These are phyloP conservation scores for Calonectria pseudoturangicola DNA, from an alignment of 2,329 filamentous ascomycete genomes.

Conservation along the genomic window DNA sequence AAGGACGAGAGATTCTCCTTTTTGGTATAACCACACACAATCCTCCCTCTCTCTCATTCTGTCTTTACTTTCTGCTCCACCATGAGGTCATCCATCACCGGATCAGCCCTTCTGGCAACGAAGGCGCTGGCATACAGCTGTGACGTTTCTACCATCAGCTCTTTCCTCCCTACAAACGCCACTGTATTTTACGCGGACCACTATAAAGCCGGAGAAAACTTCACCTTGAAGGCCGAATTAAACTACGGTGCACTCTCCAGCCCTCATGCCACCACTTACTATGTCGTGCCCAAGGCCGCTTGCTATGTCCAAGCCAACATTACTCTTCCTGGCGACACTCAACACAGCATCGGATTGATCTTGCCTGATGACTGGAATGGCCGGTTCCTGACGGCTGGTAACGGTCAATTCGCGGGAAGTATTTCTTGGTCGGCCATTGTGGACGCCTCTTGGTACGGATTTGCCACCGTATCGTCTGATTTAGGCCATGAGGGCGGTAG, in stretches of 20 bases:
- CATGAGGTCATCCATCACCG: background rate
- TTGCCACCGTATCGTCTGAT: slow-evolving; percentile 5
- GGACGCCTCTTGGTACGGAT: slow-evolving; percentile 12
- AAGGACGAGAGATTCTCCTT: background rate
- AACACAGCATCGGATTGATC: slow-evolving; percentile 11
- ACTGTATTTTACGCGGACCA: slow-evolving; percentile 11
- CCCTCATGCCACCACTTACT: background rate
- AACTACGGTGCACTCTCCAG: slow-evolving; percentile 8
- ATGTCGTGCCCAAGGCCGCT: slow-evolving; percentile 2
- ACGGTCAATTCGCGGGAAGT: slow-evolving; percentile 1
- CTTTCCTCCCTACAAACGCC: background rate
- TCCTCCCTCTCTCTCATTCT: background rate
- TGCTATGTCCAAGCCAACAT: slow-evolving; percentile 16
- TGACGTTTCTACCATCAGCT: background rate
- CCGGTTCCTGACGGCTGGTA: background rate
- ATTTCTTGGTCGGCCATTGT: slow-evolving; percentile 18
- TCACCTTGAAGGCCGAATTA: background rate
- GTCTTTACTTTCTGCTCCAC: background rate
- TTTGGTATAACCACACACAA: background rate
- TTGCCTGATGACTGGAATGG: slow-evolving; percentile 9
- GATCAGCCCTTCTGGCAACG: background rate
- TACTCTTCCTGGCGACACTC: background rate
- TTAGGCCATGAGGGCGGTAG: slow-evolving; percentile 5
- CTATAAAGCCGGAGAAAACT: background rate
- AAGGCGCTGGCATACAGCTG: slow-evolving; percentile 10